Evolutionary conservation across 2,329 filamentous ascomycete genomes (phyloP), one percentile per base, ranked within the genome.

Genomic region (Diaporthe helianthi): DNA sequence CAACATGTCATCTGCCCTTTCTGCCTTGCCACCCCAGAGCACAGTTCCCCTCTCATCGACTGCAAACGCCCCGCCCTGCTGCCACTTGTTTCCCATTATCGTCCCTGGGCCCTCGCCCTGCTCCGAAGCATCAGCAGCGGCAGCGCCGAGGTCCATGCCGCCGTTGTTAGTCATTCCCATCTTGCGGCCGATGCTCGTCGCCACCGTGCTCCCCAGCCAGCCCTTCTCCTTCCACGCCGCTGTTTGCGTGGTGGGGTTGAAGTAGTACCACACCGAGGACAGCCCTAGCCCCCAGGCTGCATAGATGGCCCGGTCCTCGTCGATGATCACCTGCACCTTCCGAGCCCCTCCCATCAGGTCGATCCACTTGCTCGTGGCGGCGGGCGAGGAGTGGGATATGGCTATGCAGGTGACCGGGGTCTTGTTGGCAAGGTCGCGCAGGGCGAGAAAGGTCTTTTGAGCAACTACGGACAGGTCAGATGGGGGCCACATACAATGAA

Each of bases 201-300:
- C 85, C 1, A 87, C 85, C 72, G 82, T 81, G 46, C 83, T 80
- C 8, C 85, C 85, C 1, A 87, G 77, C 85, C 85, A 87, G 6
- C 85, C 84, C 71, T 84, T 86, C 74, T 86, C 84, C 73, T 83
- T 83, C 83, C 84, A 87, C 8, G 81, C 82, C 68, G 85, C 82
- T 47, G 83, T 77, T 76, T 86, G 85, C 13, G 84, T 85, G 54
- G 81, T 79, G 61, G 85, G 85, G 78, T 87, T 85, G 73, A 87
- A 82, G 67, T 86, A 81, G 75, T 83, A 84, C 84, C 84, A 86
- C 60, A 83, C 77, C 58, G 75, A 80, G 29, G 82, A 83, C 7
- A 85, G 76, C 0, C 87, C 87, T 5, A 89, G 80, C 2, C 87
- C 87, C 86, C 86, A 89, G 13, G 85, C 82, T 2, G 87, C 86